phyloP scores from a whole-genome alignment of 768 basidiomycete genomes.

The Pholiota conissans region DNA sequence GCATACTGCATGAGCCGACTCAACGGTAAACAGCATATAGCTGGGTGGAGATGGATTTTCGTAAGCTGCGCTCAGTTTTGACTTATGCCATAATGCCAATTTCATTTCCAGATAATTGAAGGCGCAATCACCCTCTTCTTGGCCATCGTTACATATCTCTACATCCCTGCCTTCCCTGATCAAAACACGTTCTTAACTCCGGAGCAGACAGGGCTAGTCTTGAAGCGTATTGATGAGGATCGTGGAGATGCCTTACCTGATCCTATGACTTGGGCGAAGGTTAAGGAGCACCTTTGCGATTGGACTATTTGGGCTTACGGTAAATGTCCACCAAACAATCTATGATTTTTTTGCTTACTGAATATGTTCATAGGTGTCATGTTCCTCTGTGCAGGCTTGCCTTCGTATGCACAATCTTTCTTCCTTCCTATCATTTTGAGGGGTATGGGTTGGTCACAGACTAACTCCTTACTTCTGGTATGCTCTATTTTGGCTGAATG shows the following conservation, averaged over 20 bases:
- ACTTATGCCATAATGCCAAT: not conserved
- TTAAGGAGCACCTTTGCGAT: conserved; percentile 39
- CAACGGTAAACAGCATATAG: conserved; percentile 37
- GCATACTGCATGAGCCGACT: conserved; percentile 43
- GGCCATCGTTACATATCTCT: conserved; percentile 30
- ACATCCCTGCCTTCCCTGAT: conserved; percentile 48
- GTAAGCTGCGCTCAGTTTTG: too few relatives aligned
- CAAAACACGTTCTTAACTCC: conserved; percentile 43
- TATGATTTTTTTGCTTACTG: conserved; percentile 1
- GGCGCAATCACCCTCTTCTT: conserved; percentile 43
- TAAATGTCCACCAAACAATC: conserved; percentile 15
- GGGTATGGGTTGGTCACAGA: conserved; percentile 42
- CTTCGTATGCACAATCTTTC: conserved; percentile 38
- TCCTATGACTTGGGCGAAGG: conserved; percentile 33
- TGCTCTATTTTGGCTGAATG: not conserved
- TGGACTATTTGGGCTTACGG: conserved; percentile 51
- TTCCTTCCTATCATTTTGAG: conserved; percentile 48
- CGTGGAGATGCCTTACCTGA: conserved; percentile 52
- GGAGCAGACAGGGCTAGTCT: conserved; percentile 41
- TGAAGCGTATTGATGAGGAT: conserved; percentile 49
- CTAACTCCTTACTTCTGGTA: conserved; percentile 37
- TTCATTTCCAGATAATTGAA: conserved; percentile 39
- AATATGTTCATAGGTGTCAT: conserved; percentile 34
- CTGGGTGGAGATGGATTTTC: conserved; percentile 54
- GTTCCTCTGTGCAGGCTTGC: conserved; percentile 45